Evolutionary conservation across 2,329 filamentous ascomycete genomes (phyloP), one percentile per base, ranked within the genome.

Genomic region (Shiraia sp.): DNA sequence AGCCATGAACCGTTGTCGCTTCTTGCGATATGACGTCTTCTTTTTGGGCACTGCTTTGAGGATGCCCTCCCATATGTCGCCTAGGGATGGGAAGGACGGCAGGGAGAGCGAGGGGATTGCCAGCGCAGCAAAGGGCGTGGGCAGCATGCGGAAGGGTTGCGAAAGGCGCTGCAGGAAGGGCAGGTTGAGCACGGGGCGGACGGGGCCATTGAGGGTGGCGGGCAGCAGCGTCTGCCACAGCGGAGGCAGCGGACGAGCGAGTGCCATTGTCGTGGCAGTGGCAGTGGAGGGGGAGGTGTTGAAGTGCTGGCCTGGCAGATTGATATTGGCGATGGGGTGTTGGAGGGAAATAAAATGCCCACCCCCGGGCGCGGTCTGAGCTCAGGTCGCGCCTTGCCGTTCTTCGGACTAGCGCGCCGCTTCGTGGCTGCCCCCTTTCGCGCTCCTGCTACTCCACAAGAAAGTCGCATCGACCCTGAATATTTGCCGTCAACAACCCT

Each of bases 11-110:
- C 95, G 83, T 66, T 90, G 86, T 58, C 93, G 82, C 79, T 90
- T 96, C 77, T 93, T 96, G 77, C 89, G 89, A 71, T 99, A 90
- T 29, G 92, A 96, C 24, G 90, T 95, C 81, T 97, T 99, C 77
- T 96, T 97, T 80, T 99, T 99, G 4, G 93, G 93, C 12, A 97
- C 93, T 1, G 93, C 93, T 54, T 85, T 85, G 55, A 99, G 78
- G 32, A 99, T 81, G 5, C 88, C 90, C 57, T 96, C 92, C 92
- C 92, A 97, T 61, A 99, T 84, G 50, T 87, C 84, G 15, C 96
- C 73, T n/a, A 90, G 65, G 4, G 80, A 66, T 1, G 69, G 66
- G 16, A 69, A 47, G 8, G 59, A 54, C 3, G 67, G 61, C 24
- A 71, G 47, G 26, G 64, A 63, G 22, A 70, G 77, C 3, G 87